phyloP scores from a whole-genome alignment of 192 early-diverging fungal species.

The Backusella morwellensis region DNA sequence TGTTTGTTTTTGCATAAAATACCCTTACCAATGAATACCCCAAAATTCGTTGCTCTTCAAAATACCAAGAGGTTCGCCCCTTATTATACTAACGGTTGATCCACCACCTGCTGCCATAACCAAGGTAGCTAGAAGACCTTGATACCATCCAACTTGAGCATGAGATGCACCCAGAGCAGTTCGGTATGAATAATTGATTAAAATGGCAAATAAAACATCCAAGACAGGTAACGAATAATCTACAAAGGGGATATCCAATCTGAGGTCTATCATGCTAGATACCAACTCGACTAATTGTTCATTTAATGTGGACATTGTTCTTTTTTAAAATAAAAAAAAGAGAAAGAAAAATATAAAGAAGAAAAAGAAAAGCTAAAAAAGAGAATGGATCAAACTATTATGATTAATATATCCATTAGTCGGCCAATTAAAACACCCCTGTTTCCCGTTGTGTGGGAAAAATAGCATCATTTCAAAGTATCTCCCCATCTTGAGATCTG shows the following conservation, averaged over 20 bases:
- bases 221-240: conserved; percentile 5
- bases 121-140: conserved; percentile 31
- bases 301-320: conserved; percentile 7
- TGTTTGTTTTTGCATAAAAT: not conserved
- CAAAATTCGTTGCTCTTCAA: conserved; percentile 30
- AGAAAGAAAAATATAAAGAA: not conserved
- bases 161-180: conserved; percentile 20
- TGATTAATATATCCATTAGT: not conserved
- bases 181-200: conserved; percentile 25
- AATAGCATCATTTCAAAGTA: not conserved
- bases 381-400: not conserved
- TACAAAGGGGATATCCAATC: not conserved
- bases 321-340: not conserved
- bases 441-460: not conserved
- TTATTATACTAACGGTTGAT: conserved; percentile 25
- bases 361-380: not conserved
- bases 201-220: conserved; percentile 16
- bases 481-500: not conserved
- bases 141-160: conserved; percentile 33
- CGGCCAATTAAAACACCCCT: conserved; percentile 7
- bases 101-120: conserved; percentile 35
- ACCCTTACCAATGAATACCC: conserved; percentile 29
- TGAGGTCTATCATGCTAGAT: not conserved
- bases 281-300: conserved; percentile 4
- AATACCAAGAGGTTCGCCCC: conserved; percentile 29